A percentile compares a stretch with the other conserved stretches of the same genome.
These are phyloP conservation scores for Jackrogersella multiformis DNA, from an alignment of 495 filamentous ascomycete genomes.

Conservation along the genomic window DNA sequence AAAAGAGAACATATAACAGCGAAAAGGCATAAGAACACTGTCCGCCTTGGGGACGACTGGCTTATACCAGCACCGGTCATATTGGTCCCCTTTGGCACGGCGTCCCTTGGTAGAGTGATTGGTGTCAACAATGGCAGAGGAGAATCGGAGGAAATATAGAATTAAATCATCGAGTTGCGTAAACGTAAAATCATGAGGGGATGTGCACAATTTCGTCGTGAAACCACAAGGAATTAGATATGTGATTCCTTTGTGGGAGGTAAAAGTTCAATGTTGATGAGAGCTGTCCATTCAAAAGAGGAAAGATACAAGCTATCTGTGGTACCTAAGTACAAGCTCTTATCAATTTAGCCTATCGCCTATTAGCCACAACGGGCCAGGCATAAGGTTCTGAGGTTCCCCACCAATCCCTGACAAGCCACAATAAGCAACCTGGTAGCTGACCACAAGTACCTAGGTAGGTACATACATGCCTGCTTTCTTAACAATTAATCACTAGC, in stretches of 20 bases:
- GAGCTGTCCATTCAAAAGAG: constrained; percentile 30
- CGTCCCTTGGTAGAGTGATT: constrained; percentile 16
- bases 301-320: not conserved
- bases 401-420: too few species aligned
- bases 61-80: constrained; percentile 45
- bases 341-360: constrained; percentile 27
- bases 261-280: constrained; percentile 11
- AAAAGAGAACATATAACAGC: constrained; percentile 56
- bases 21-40: constrained; percentile 60
- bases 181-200: constrained; percentile 21
- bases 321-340: constrained; percentile 19
- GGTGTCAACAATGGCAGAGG: constrained; percentile 18
- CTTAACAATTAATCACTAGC: not conserved
- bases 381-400: not conserved
- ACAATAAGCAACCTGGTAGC: too few species aligned
- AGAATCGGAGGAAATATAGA: constrained; percentile 18
- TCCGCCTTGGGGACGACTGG: constrained; percentile 65
- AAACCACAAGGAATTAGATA: constrained; percentile 23
- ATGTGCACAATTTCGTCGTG: constrained; percentile 25
- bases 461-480: too few species aligned
- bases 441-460: too few species aligned
- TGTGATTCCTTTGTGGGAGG: constrained; percentile 5
- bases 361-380: constrained; percentile 11
- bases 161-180: constrained; percentile 19
- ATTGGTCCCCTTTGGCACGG: constrained; percentile 33